These are phyloP conservation scores for Gossypium schwendimanii DNA, from an alignment of 441 rosid genomes.

Conservation along the genomic window DNA sequence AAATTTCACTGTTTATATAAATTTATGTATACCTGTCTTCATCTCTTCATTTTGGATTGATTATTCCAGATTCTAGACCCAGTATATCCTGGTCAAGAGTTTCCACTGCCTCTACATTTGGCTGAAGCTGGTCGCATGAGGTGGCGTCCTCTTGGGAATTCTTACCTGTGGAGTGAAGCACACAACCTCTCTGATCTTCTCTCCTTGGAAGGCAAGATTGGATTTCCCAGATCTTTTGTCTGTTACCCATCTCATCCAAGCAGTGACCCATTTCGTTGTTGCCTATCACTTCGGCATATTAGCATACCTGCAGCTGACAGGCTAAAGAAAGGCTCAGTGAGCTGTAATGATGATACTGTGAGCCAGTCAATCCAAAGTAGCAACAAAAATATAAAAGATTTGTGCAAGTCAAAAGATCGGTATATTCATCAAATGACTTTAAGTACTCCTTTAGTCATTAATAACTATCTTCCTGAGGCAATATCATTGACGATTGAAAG, in stretches of 20 bases:
- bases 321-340: constrained; percentile 31
- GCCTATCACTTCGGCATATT: constrained; percentile 62
- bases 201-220: constrained; percentile 70
- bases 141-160: constrained; percentile 88
- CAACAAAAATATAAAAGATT: constrained; percentile 28
- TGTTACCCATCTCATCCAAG: constrained; percentile 94
- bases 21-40: constrained; percentile 1
- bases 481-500: constrained; percentile 64
- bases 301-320: constrained; percentile 40
- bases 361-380: constrained; percentile 30
- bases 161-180: constrained; percentile 90
- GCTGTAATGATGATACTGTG: constrained; percentile 19
- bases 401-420: constrained; percentile 38
- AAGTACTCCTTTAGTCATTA: constrained; percentile 66
- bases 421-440: constrained; percentile 65
- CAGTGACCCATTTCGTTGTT: constrained; percentile 84
- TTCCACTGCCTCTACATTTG: constrained; percentile 87
- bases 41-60: constrained; percentile 11
- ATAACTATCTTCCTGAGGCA: constrained; percentile 73
- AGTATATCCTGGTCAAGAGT: constrained; percentile 79
- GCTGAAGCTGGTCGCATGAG: constrained; percentile 87
- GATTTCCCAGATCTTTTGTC: constrained; percentile 75
- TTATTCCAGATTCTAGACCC: constrained; percentile 80
- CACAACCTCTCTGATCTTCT: constrained; percentile 72
- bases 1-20: constrained; percentile 5